These are phyloP conservation scores for Cordyceps javanica DNA, from an alignment of 2,329 filamentous ascomycete species.

Conservation along the genomic window DNA sequence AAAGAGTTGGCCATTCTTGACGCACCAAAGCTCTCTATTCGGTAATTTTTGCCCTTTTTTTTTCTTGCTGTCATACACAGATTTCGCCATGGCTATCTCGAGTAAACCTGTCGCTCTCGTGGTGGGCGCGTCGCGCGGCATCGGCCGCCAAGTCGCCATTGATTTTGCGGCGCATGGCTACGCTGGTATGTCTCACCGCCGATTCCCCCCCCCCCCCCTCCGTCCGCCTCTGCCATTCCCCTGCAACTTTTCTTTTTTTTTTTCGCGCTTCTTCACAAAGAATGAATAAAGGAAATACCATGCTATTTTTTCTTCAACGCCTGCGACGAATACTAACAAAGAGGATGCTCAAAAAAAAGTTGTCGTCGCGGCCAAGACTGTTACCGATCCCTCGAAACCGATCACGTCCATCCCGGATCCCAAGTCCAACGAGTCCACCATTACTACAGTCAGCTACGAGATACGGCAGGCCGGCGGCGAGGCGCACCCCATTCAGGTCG, in stretches of 20 bases:
- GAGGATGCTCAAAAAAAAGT: constrained; percentile 51
- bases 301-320: too few relatives aligned
- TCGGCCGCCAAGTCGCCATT: constrained; percentile 74
- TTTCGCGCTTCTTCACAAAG: too few relatives aligned
- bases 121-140: constrained; percentile 71
- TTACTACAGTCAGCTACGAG: constrained; percentile 72
- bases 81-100: constrained; percentile 14
- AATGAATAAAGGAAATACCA: too few relatives aligned
- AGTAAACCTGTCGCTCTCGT: constrained; percentile 59
- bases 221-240: too few relatives aligned
- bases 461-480: constrained; percentile 59
- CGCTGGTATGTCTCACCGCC: constrained; percentile 42
- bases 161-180: constrained; percentile 68
- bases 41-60: too few relatives aligned
- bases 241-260: too few relatives aligned
- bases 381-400: constrained; percentile 52
- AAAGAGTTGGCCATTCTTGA: too few relatives aligned
- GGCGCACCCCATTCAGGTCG: constrained; percentile 61
- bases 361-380: constrained; percentile 71
- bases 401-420: constrained; percentile 66
- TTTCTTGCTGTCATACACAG: too few relatives aligned
- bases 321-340: too few relatives aligned
- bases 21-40: too few relatives aligned
- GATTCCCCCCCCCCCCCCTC: too few relatives aligned
- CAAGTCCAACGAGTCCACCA: constrained; percentile 68